Evolutionary conservation across 1,284 basidiomycete species (phyloP).

Genomic region (Somion occarium): DNA sequence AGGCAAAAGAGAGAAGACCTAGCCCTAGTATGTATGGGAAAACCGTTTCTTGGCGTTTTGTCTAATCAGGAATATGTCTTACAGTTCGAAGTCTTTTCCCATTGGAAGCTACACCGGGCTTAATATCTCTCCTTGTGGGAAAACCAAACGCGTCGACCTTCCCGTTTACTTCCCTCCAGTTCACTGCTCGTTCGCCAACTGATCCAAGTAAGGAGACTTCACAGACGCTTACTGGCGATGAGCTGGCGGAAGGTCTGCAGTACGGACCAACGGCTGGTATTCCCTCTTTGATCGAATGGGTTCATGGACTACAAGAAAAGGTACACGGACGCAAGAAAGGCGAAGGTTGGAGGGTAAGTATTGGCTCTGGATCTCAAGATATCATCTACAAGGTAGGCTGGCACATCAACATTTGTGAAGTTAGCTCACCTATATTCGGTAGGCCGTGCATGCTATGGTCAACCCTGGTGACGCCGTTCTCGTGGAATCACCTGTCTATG

Average conservation of each 20-base stretch:
- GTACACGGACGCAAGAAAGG: constrained; percentile 55
- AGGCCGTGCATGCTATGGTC: constrained; percentile 58
- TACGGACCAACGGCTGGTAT: constrained; percentile 78
- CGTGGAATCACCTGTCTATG: constrained; percentile 85
- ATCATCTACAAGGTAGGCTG: constrained; percentile 72
- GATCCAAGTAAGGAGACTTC: constrained; percentile 38
- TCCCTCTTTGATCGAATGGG: constrained; percentile 57
- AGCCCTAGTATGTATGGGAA: constrained; percentile 2
- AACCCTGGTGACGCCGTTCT: constrained; percentile 82
- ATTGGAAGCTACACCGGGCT: constrained; percentile 71
- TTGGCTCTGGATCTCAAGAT: constrained; percentile 88
- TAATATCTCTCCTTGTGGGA: constrained; percentile 84
- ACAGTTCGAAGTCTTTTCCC: constrained; percentile 58
- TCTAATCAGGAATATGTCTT: not conserved
- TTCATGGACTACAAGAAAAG: constrained; percentile 60
- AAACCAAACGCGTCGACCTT: constrained; percentile 90
- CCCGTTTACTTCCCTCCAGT: constrained; percentile 76
- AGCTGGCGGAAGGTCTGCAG: constrained; percentile 65
- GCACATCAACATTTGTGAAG: not conserved
- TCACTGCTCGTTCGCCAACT: constrained; percentile 45
- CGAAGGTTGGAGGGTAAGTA: constrained; percentile 68
- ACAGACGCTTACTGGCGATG: constrained; percentile 49
- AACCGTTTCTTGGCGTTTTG: too few relatives aligned
- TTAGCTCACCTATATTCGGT: not conserved
- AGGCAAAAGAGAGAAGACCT: not conserved